These are phyloP conservation scores for Lepidium sativum DNA, from an alignment of 345 rosid genomes.

Conservation along the genomic window DNA sequence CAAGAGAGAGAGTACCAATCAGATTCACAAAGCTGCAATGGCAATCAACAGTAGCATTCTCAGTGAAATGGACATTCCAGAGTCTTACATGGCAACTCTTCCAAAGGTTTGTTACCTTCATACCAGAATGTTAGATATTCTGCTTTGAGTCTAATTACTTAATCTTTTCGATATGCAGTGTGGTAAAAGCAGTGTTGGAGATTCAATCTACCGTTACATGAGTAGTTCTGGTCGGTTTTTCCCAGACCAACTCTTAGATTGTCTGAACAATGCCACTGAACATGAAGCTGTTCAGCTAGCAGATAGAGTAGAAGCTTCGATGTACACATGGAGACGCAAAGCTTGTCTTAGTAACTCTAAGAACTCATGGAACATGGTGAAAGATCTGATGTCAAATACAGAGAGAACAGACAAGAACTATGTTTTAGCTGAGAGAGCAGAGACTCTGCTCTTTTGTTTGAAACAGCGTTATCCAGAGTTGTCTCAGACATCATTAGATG, in stretches of 20 bases:
- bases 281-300: conserved; percentile 85
- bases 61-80: conserved; percentile 82
- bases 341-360: conserved; percentile 53
- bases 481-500: conserved; percentile 79
- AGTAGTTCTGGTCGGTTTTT: conserved; percentile 70
- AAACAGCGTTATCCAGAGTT: conserved; percentile 77
- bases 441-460: conserved; percentile 69
- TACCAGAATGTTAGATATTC: not conserved
- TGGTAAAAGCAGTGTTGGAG: conserved; percentile 86
- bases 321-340: conserved; percentile 78
- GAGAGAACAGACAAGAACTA: conserved; percentile 81
- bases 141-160: not conserved
- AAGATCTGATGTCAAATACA: conserved; percentile 61
- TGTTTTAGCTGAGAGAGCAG: conserved; percentile 80
- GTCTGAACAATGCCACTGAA: conserved; percentile 74
- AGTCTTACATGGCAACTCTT: conserved; percentile 64
- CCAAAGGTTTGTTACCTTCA: conserved; percentile 54
- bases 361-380: conserved; percentile 91
- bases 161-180: conserved; percentile 38
- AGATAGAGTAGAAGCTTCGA: conserved; percentile 82
- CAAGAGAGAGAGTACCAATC: conserved; percentile 65
- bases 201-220: conserved; percentile 70
- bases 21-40: conserved; percentile 96
- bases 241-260: conserved; percentile 74
- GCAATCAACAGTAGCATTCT: conserved; percentile 80